Base-by-base conservation (phyloP, 2,329 filamentous ascomycete genomes). In the Catunica adiposa region DNA sequence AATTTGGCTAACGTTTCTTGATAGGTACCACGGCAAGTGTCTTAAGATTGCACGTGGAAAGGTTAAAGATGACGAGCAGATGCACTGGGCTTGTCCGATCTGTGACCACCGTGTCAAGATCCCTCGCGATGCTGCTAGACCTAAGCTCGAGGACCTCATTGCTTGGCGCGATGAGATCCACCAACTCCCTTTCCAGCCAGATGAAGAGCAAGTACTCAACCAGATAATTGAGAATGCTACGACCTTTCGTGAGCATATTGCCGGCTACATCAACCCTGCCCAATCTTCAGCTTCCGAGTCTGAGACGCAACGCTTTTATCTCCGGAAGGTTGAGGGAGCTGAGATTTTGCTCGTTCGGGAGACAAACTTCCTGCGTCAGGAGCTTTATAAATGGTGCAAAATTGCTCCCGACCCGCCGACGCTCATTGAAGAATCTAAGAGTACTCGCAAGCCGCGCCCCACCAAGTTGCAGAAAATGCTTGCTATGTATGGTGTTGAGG, bases 31-130 rank as follows among this genome's bases (percentile, higher is more conserved):
- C 64, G 90, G 92, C 59, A 97, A 96, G 68, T 98, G 92, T 64
- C 75, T 98, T 38, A 98, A 98, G 72, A 96, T 98, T 64, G 92
- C 92, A 2, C 81, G 92, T 52, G 92, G 92, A 54, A 98, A 97
- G 66, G 87, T 98, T 63, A 97, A 97, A 70, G 92, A 97, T 65
- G 90, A 95, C 60, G 92, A 97, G 65, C 95, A 94, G 67, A 56
- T 59, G 31, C 59, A 56, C 7, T 98, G 96, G 66, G 97, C 90
- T 1, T 98, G 92, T 64, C 92, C 92, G 0, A 94, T 98, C 60
- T 98, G 92, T 66, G 92, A 98, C 67, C 96, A 89, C 81, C 84
- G 92, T 17, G 86, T 96, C 65, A 94, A 90, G 70, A 97, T 98
- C 54, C 92, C 92, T 25, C 86, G 92, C 48, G 92, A 98, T 72